phyloP scores from a whole-genome alignment of 1,139 yeast species.

The Suhomyces kunorum region DNA sequence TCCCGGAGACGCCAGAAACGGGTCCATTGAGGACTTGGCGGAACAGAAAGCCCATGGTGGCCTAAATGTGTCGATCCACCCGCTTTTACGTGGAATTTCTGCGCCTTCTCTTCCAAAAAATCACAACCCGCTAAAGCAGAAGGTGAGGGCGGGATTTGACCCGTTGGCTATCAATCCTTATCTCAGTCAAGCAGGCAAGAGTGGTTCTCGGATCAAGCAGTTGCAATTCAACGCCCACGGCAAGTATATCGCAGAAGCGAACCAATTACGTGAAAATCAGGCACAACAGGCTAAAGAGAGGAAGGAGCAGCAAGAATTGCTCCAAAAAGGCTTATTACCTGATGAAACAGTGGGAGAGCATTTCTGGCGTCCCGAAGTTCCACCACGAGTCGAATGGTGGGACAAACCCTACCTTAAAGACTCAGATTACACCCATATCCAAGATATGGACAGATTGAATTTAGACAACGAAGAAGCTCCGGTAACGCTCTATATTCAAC shows the following conservation, averaged over 20 bases:
- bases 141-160: slow-evolving; percentile 39
- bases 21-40: not conserved
- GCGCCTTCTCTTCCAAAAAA: slow-evolving; percentile 27
- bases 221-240: slow-evolving; percentile 61
- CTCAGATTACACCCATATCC: slow-evolving; percentile 25
- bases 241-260: slow-evolving; percentile 59
- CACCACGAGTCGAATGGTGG: slow-evolving; percentile 84
- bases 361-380: slow-evolving; percentile 43
- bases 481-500: slow-evolving; percentile 69
- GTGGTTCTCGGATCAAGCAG: slow-evolving; percentile 26
- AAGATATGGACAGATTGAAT: slow-evolving; percentile 20
- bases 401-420: slow-evolving; percentile 53
- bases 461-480: slow-evolving; percentile 48
- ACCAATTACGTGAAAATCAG: slow-evolving; percentile 47
- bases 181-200: slow-evolving; percentile 41
- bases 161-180: slow-evolving; percentile 59
- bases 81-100: slow-evolving; percentile 42
- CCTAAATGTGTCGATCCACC: slow-evolving; percentile 60
- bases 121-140: slow-evolving; percentile 33
- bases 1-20: not conserved
- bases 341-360: slow-evolving; percentile 54
- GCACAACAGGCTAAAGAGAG: slow-evolving; percentile 33
- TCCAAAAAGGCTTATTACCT: slow-evolving; percentile 48
- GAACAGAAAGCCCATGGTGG: slow-evolving; percentile 32
- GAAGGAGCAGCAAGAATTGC: slow-evolving; percentile 25